Base-by-base conservation (phyloP, 164 flowering plant genomes). In the Platanus orientalis region DNA sequence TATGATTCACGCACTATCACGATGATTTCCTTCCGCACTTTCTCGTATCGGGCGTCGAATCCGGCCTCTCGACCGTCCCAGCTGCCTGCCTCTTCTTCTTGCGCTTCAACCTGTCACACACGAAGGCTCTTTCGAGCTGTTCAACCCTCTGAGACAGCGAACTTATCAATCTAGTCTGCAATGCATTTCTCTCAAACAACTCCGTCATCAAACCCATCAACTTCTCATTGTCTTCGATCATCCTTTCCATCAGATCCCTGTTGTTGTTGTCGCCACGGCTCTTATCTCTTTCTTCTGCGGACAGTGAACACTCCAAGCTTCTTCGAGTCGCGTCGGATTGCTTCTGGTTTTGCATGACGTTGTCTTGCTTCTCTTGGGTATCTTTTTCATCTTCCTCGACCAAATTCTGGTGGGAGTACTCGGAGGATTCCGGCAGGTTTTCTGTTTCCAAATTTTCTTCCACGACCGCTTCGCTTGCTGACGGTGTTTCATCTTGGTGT, bases 81-180 rank as follows among this genome's bases (percentile, higher is more conserved):
- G 56, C 49, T 10, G 20, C 57, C 11, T 62, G 53, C 60, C 62
- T 73, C 81, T 73, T 76, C 77, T 80, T 83, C 74, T 66, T 81
- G 66, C 71, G 73, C 65, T 73, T 73, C 64, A 65, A 49, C 65
- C 28, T 76, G 47, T 80, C 86, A 40, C 73, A 67, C 68, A 58
- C n/a, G 27, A 68, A 71, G 2, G 78, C 84, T 62, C 62, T 81
- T 83, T 88, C 91, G 36, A 85, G 71, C 69, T 68, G 72, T 73
- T 80, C 89, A 25, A 88, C 88, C 47, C 95, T 71, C 39, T 65
- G 75, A 3, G 86, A 63, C 54, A 88, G 66, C 7, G 81, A 65
- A 55, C 54, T 73, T 26, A 88, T 44, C 70, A 81, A 21, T 65
- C 65, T 64, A 7, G 67, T 76, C 71, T 86, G 88, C 75, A 51